Conservation (phyloP, 352 stramenopile species). For the Phytophthora melonis region DNA sequence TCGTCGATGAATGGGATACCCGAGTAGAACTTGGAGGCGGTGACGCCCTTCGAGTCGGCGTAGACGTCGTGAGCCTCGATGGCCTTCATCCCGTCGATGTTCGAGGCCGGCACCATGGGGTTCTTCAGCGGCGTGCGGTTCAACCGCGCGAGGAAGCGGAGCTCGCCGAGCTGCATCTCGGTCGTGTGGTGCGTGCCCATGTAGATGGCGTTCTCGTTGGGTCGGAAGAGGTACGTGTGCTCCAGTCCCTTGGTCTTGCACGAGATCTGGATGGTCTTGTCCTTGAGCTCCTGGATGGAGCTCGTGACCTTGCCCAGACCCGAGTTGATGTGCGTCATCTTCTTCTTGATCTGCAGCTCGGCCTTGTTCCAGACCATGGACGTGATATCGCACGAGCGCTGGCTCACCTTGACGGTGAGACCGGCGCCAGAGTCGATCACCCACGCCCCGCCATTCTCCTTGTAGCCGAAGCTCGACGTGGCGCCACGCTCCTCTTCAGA, state of each 20-base stretch:
- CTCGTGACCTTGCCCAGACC: slow-evolving; percentile 50
- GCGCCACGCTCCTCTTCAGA: slow-evolving; percentile 21
- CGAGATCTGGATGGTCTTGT: slow-evolving; percentile 56
- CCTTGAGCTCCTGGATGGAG: slow-evolving; percentile 43
- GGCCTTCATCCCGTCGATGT: slow-evolving; percentile 44
- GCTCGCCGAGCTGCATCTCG: slow-evolving; percentile 46
- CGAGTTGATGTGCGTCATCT: slow-evolving; percentile 63
- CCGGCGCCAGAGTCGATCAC: slow-evolving; percentile 52
- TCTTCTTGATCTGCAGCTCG: slow-evolving; percentile 57
- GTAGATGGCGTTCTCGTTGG: slow-evolving; percentile 63
- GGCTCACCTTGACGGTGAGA: slow-evolving; percentile 51
- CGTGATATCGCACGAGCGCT: slow-evolving; percentile 56
- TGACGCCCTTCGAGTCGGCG: slow-evolving; percentile 37
- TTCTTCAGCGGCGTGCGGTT: slow-evolving; percentile 44
- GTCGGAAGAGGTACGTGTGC: slow-evolving; percentile 65
- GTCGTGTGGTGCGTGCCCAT: slow-evolving; percentile 64
- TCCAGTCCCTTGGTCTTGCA: slow-evolving; percentile 47
- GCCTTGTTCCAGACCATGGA: slow-evolving; percentile 59
- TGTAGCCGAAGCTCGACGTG: slow-evolving; percentile 48
- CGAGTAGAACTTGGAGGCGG: slow-evolving; percentile 58
- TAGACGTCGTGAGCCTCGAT: slow-evolving; percentile 62
- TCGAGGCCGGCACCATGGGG: slow-evolving; percentile 42
- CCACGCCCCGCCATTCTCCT: slow-evolving; percentile 44
- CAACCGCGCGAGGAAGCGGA: slow-evolving; percentile 61
- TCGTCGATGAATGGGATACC: slow-evolving; percentile 54